Evolutionary conservation across 1,284 basidiomycete species (phyloP).

Genomic region (Cryptococcus amylolentus): DNA sequence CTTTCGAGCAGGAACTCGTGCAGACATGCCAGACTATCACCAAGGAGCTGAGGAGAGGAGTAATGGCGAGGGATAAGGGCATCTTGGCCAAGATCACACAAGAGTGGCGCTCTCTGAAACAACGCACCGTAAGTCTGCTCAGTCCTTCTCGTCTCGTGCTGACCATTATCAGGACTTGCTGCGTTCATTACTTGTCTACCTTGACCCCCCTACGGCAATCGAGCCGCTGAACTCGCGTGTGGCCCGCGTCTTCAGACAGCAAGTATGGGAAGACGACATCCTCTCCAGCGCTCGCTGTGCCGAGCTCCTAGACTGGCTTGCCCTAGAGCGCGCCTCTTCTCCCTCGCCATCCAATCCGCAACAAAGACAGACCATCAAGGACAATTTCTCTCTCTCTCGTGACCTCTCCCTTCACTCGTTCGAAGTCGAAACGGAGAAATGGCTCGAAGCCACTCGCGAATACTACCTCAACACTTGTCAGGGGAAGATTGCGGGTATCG

Average conservation of each 20-base stretch:
- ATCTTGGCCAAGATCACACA: conserved; percentile 19
- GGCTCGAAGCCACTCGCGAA: no score
- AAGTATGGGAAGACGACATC: conserved; percentile 56
- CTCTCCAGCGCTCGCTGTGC: conserved; percentile 54
- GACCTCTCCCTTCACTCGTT: no score
- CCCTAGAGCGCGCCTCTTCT: conserved; percentile 53
- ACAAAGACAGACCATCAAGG: no score
- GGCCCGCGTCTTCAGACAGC: conserved; percentile 21
- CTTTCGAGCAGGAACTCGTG: conserved; percentile 24
- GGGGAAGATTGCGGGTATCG: no score
- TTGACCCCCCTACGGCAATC: conserved; percentile 24
- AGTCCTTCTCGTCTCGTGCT: neutral
- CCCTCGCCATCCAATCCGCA: no score
- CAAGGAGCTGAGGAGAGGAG: conserved; percentile 25
- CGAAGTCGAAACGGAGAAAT: no score
- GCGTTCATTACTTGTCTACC: conserved; percentile 42
- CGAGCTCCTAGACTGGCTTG: conserved; percentile 59
- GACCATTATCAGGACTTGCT: conserved; percentile 28
- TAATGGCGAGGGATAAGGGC: conserved; percentile 28
- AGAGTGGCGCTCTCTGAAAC: neutral
- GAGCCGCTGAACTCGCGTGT: neutral
- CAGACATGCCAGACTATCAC: neutral
- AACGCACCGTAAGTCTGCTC: neutral
- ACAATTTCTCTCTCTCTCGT: no score
- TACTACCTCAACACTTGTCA: no score